Percentiles rank a stretch among this genome's conserved stretches.
Evolutionary conservation across 108 stramenopile genomes (phyloP).

Genomic region (Mediolabrus comicus): DNA sequence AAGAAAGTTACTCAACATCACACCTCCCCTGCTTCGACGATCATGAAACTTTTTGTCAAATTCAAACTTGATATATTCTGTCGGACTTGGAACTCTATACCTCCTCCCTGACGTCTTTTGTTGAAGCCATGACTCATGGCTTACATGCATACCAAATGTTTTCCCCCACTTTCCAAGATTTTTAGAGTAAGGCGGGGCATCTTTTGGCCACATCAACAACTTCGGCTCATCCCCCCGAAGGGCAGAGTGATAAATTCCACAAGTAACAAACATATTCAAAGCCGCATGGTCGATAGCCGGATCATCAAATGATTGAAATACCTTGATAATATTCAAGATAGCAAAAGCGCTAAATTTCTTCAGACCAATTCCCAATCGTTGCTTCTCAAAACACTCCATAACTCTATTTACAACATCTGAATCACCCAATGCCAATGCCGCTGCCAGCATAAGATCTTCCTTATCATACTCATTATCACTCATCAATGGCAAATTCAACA

Average conservation of each 20-base stretch:
- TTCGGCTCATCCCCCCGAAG: neutral
- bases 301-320: neutral
- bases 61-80: neutral
- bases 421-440: slow-evolving; percentile 1
- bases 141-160: neutral
- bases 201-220: neutral
- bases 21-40: neutral
- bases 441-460: slow-evolving; percentile 7
- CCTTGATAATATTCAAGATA: neutral
- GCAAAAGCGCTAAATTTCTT: neutral
- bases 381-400: neutral
- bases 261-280: neutral
- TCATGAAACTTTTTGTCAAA: neutral
- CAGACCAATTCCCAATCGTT: neutral
- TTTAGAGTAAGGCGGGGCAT: neutral
- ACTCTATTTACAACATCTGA: neutral
- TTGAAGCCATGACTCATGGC: neutral
- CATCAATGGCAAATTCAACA: slow-evolving; percentile 2
- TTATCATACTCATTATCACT: neutral
- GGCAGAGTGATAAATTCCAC: neutral
- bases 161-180: neutral
- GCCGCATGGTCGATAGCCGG: neutral
- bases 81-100: neutral
- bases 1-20: slow-evolving; percentile 1
- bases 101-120: neutral